These are phyloP conservation scores for Rickenella mellea DNA, from an alignment of 768 basidiomycete species.

Conservation along the genomic window DNA sequence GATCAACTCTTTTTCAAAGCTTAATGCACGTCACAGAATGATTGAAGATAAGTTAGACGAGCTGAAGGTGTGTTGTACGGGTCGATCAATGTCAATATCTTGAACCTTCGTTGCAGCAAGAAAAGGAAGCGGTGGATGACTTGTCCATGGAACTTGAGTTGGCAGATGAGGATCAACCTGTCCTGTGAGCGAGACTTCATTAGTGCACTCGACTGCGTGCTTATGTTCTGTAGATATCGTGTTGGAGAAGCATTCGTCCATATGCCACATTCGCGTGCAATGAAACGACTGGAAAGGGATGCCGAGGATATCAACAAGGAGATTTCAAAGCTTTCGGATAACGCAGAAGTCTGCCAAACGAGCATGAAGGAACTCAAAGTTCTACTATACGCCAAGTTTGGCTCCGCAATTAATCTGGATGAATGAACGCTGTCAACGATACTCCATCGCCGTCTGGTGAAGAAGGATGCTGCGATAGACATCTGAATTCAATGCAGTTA, in stretches of 20 bases:
- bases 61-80: slow-evolving; percentile 49
- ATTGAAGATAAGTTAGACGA: slow-evolving; percentile 64
- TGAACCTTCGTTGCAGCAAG: slow-evolving; percentile 47
- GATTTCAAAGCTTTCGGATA: slow-evolving; percentile 38
- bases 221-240: slow-evolving; percentile 54
- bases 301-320: slow-evolving; percentile 48
- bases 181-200: slow-evolving; percentile 48
- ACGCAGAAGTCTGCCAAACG: slow-evolving; percentile 56
- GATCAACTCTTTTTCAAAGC: slow-evolving; percentile 87
- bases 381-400: slow-evolving; percentile 82
- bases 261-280: slow-evolving; percentile 57
- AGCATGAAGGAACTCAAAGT: slow-evolving; percentile 79
- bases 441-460: background rate
- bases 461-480: background rate
- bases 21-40: slow-evolving; percentile 68
- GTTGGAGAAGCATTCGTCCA: slow-evolving; percentile 87
- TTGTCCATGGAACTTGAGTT: slow-evolving; percentile 82
- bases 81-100: slow-evolving; percentile 1
- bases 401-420: slow-evolving; percentile 87
- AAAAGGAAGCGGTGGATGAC: slow-evolving; percentile 92
- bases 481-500: background rate
- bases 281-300: slow-evolving; percentile 63
- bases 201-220: slow-evolving; percentile 1
- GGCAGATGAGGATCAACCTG: slow-evolving; percentile 71
- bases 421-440: slow-evolving; percentile 39